Evolutionary conservation across 164 flowering plant genomes (phyloP).

Genomic region (Akebia trifoliata): DNA sequence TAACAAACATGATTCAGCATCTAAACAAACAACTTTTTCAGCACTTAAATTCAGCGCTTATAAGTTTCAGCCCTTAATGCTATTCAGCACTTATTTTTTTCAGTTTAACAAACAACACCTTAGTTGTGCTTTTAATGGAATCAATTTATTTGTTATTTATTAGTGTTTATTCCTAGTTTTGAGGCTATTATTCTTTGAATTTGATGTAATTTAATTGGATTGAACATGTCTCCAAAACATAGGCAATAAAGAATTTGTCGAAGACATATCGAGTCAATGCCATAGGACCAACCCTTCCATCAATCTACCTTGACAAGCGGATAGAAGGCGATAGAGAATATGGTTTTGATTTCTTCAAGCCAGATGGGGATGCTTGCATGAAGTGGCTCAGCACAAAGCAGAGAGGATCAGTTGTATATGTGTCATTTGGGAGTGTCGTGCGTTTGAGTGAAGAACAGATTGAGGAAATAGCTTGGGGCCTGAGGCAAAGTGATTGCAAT

Average conservation of each 20-base stretch:
- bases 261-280: neutral
- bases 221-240: no score
- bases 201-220: no score
- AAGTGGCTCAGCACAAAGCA: constrained; percentile 7
- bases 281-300: constrained; percentile 14
- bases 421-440: constrained; percentile 13
- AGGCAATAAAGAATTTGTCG: constrained; percentile 6
- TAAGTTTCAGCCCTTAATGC: no score
- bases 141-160: no score
- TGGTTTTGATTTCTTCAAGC: constrained; percentile 10
- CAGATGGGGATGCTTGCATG: constrained; percentile 3
- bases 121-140: no score
- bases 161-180: no score
- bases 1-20: no score
- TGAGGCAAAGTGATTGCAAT: neutral
- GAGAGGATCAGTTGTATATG: constrained; percentile 10
- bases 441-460: constrained; percentile 4
- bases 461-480: constrained; percentile 10
- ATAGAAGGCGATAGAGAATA: constrained; percentile 7
- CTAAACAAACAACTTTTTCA: no score
- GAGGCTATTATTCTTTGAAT: no score
- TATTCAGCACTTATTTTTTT: no score
- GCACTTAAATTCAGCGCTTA: no score
- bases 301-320: constrained; percentile 12
- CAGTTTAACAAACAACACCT: no score